These are phyloP conservation scores for Iodosphaeria phyllophila DNA, from an alignment of 2,329 filamentous ascomycete species.

Conservation along the genomic window DNA sequence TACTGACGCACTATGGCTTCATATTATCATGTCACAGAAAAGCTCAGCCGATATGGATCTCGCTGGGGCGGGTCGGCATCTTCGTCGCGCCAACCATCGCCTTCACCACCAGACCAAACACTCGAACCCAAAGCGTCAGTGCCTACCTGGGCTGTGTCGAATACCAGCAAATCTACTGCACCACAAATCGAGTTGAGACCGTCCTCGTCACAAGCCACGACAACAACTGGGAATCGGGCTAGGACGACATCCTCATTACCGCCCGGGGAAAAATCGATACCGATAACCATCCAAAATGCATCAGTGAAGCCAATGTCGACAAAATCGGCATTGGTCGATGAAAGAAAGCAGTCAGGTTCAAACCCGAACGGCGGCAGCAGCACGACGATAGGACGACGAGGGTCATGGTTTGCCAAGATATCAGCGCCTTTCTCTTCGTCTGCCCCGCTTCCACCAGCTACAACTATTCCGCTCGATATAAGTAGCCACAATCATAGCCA, in stretches of 20 bases:
- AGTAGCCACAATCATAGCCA: constrained; percentile 8
- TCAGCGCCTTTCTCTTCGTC: constrained; percentile 76
- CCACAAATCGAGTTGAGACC: too few relatives aligned
- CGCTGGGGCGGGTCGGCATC: too few relatives aligned
- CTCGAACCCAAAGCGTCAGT: too few relatives aligned
- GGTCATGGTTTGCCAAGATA: constrained; percentile 86
- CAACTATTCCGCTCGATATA: background rate
- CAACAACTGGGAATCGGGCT: constrained; percentile 5
- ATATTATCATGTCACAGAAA: constrained; percentile 2
- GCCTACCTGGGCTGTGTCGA: too few relatives aligned
- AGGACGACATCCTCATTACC: constrained; percentile 3
- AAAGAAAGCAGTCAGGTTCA: constrained; percentile 11
- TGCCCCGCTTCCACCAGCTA: constrained; percentile 12
- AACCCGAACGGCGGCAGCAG: too few relatives aligned
- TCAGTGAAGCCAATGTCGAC: constrained; percentile 14
- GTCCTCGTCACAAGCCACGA: constrained; percentile 5
- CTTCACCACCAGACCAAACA: too few relatives aligned
- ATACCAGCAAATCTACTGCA: constrained; percentile 4
- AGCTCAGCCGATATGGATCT: constrained; percentile 11
- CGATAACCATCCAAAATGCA: constrained; percentile 14
- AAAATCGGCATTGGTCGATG: too few relatives aligned
- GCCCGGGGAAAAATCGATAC: constrained; percentile 3
- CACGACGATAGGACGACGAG: constrained; percentile 33
- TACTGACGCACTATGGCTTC: background rate
- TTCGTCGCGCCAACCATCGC: too few relatives aligned